Evolutionary conservation across 2,329 filamentous ascomycete species (phyloP).

Genomic region (Aspergillus sclerotialis): DNA sequence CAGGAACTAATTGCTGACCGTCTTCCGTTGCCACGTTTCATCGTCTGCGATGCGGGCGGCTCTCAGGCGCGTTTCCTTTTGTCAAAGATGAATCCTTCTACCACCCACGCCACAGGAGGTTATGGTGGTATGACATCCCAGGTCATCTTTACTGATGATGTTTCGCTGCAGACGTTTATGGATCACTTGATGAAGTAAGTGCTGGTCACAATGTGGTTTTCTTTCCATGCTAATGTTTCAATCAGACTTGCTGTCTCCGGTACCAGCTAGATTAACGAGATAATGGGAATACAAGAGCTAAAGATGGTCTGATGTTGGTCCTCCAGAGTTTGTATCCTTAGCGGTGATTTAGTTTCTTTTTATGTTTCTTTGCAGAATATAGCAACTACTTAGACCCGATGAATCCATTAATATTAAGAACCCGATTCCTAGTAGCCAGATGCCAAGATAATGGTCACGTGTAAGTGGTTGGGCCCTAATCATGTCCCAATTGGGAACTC

Average conservation of each 20-base stretch:
- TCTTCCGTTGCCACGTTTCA: slow-evolving; percentile 96
- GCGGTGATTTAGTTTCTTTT: slow-evolving; percentile 27
- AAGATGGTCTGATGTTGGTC: slow-evolving; percentile 22
- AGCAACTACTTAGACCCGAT: slow-evolving; percentile 24
- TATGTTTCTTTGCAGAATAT: slow-evolving; percentile 15
- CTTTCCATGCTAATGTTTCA: slow-evolving; percentile 18
- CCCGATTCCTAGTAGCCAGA: slow-evolving; percentile 18
- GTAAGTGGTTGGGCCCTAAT: not conserved
- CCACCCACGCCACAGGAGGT: slow-evolving; percentile 86
- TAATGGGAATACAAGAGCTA: slow-evolving; percentile 26
- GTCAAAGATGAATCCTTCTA: slow-evolving; percentile 94
- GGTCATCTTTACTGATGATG: slow-evolving; percentile 98
- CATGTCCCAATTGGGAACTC: slow-evolving; percentile 11
- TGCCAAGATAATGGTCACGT: slow-evolving; percentile 1
- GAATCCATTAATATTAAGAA: no score
- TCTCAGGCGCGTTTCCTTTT: slow-evolving; percentile 95
- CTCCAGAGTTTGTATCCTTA: slow-evolving; percentile 36
- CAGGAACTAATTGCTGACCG: slow-evolving; percentile 94
- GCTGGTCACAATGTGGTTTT: not conserved
- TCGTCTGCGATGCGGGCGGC: slow-evolving; percentile 96
- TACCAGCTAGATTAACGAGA: slow-evolving; percentile 37
- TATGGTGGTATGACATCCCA: slow-evolving; percentile 89
- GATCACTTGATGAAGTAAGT: slow-evolving; percentile 98
- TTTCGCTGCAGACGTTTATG: slow-evolving; percentile 98
- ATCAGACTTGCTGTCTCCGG: slow-evolving; percentile 44